Conservation (phyloP, 2,329 filamentous ascomycete species). For the Camillea tinctor region DNA sequence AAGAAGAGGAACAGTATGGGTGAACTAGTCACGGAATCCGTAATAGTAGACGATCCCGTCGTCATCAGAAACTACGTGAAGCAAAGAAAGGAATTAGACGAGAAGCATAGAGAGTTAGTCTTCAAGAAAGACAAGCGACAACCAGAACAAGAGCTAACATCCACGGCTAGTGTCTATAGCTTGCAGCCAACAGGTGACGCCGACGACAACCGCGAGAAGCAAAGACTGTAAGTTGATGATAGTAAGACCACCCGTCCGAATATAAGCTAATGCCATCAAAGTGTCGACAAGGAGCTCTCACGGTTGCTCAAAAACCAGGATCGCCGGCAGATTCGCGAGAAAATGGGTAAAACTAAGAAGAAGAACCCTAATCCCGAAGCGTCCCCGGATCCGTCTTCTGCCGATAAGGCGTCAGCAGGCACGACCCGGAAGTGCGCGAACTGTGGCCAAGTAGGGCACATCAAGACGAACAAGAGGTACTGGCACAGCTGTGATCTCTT, state of each 20-base stretch:
- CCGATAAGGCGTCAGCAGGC: constrained; percentile 55
- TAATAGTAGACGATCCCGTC: constrained; percentile 72
- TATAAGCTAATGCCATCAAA: constrained; percentile 43
- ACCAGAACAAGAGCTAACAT: constrained; percentile 35
- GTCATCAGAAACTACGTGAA: constrained; percentile 89
- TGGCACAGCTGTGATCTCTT: constrained; percentile 32
- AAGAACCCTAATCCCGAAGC: constrained; percentile 43
- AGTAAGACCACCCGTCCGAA: constrained; percentile 19
- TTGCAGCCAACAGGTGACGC: constrained; percentile 49
- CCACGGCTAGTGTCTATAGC: constrained; percentile 47
- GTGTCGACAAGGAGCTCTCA: constrained; percentile 71
- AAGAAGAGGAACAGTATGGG: constrained; percentile 62
- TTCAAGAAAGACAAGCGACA: constrained; percentile 15
- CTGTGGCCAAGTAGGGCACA: constrained; percentile 94
- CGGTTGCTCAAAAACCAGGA: constrained; percentile 91
- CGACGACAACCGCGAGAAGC: constrained; percentile 50
- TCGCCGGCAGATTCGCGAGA: constrained; percentile 83
- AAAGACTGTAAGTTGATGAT: constrained; percentile 35
- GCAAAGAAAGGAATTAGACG: constrained; percentile 67
- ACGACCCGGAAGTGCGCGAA: constrained; percentile 95
- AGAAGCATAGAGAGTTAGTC: constrained; percentile 71
- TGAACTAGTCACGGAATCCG: constrained; percentile 57
- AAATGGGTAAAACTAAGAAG: constrained; percentile 68
- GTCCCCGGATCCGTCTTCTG: constrained; percentile 49
- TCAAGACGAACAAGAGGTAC: constrained; percentile 99